These are phyloP conservation scores for Globisporangium okanoganense DNA, from an alignment of 352 stramenopile species.

Conservation along the genomic window DNA sequence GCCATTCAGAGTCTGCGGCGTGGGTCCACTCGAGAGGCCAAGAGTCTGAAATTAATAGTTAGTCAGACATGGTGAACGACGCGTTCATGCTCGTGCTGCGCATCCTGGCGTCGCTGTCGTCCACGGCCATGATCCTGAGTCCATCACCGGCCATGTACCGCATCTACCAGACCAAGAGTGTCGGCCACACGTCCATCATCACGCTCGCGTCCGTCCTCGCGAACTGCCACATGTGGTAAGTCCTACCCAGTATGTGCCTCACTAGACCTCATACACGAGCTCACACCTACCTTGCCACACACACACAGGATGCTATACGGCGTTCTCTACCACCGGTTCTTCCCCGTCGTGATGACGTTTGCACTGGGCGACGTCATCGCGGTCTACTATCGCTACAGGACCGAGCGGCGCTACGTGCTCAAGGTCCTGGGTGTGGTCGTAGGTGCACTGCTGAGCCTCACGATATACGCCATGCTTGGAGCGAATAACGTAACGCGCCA, in stretches of 20 bases:
- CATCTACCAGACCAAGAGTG: slow-evolving; percentile 31
- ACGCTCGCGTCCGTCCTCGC: slow-evolving; percentile 36
- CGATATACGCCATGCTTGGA: slow-evolving; percentile 38
- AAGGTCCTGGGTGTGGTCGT: slow-evolving; percentile 21
- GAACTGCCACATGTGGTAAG: slow-evolving; percentile 40
- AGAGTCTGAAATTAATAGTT: neutral
- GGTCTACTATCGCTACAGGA: slow-evolving; percentile 45
- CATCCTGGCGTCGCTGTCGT: slow-evolving; percentile 28
- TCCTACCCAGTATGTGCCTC: too few species aligned
- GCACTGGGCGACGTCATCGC: slow-evolving; percentile 42
- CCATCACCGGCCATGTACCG: slow-evolving; percentile 32
- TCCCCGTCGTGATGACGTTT: slow-evolving; percentile 45
- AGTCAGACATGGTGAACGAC: neutral
- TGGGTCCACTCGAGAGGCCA: neutral
- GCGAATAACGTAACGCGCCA: slow-evolving; percentile 28
- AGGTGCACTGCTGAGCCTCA: slow-evolving; percentile 24
- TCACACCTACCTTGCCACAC: too few species aligned
- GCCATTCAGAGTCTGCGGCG: neutral
- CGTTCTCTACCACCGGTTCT: slow-evolving; percentile 2
- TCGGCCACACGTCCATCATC: slow-evolving; percentile 34
- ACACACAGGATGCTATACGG: slow-evolving; percentile 19
- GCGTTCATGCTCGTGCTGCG: slow-evolving; percentile 5
- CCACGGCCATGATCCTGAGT: too few species aligned
- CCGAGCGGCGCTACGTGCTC: slow-evolving; percentile 35
- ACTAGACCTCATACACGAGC: too few species aligned